Percentiles rank a stretch among this genome's conserved stretches.
These are phyloP conservation scores for Phytophthora niederhauseri DNA, from an alignment of 352 stramenopile species.

Conservation along the genomic window DNA sequence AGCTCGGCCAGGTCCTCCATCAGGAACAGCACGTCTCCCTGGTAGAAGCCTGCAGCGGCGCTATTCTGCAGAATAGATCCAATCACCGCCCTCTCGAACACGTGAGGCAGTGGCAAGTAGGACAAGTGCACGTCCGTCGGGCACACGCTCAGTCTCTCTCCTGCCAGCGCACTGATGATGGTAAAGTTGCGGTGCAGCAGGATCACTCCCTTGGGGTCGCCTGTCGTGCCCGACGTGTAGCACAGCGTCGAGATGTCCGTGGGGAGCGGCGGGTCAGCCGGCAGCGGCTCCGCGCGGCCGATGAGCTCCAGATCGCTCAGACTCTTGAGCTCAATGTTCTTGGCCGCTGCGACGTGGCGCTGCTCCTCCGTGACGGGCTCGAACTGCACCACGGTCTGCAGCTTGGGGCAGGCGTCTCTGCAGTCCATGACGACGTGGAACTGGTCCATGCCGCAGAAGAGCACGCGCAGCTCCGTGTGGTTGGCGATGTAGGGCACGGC, in stretches of 20 bases:
- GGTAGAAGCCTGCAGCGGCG: conserved; percentile 73
- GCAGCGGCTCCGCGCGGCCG: conserved; percentile 3
- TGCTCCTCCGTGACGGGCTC: conserved; percentile 48
- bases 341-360: conserved; percentile 26
- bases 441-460: conserved; percentile 65
- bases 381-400: conserved; percentile 66
- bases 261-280: conserved; percentile 53
- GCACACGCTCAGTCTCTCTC: conserved; percentile 39
- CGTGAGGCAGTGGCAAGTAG: conserved; percentile 97
- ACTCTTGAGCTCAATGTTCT: conserved; percentile 51
- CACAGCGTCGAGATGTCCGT: conserved; percentile 94
- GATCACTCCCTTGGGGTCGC: conserved; percentile 96
- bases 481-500: conserved; percentile 76
- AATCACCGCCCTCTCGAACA: conserved; percentile 94
- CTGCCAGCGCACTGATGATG: conserved; percentile 24
- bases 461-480: conserved; percentile 65
- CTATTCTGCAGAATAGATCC: conserved; percentile 65
- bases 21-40: conserved; percentile 91
- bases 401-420: conserved; percentile 39
- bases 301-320: conserved; percentile 1
- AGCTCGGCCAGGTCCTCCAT: conserved; percentile 95
- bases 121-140: conserved; percentile 92
- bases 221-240: conserved; percentile 97
- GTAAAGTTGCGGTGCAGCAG: conserved; percentile 90
- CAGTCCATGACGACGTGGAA: conserved; percentile 63